A percentile compares a stretch with the other conserved stretches of the same genome.
Conservation (phyloP, 768 basidiomycete species). For the Tubosaeta sp. region DNA sequence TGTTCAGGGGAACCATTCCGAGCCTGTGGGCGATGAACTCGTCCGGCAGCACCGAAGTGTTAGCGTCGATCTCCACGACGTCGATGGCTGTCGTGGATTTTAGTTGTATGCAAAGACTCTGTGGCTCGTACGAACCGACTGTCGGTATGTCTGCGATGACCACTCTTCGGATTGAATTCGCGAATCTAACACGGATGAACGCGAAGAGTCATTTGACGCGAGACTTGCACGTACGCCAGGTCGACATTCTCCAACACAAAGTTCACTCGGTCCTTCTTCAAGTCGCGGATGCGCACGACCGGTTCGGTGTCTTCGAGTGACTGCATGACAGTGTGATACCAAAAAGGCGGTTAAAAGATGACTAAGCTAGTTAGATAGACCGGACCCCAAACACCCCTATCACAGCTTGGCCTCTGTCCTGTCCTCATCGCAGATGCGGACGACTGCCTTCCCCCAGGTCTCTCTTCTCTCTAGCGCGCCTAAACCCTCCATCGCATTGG, state of each 20-base stretch:
- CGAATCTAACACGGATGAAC: constrained; percentile 55
- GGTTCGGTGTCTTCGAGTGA: constrained; percentile 47
- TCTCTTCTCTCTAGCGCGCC: constrained; percentile 72
- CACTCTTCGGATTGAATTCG: constrained; percentile 89
- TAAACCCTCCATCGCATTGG: constrained; percentile 63
- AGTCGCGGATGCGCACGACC: constrained; percentile 75
- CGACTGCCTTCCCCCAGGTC: constrained; percentile 90
- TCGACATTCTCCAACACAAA: constrained; percentile 97
- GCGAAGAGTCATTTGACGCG: not conserved
- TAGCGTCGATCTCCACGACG: constrained; percentile 87
- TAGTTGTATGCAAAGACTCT: constrained; percentile 1
- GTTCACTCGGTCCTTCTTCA: constrained; percentile 81
- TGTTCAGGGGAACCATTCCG: constrained; percentile 89
- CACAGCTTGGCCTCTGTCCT: constrained; percentile 40
- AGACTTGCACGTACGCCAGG: constrained; percentile 64
- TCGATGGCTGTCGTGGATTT: constrained; percentile 71
- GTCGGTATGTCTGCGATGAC: constrained; percentile 98
- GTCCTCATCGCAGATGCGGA: constrained; percentile 55
- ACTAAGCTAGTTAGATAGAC: constrained; percentile 6
- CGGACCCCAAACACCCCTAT: no score
- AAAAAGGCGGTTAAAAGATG: not conserved
- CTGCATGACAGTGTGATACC: constrained; percentile 27
- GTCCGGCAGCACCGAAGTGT: constrained; percentile 91
- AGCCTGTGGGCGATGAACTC: constrained; percentile 97
- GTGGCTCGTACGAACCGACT: constrained; percentile 58